Conservation (phyloP, 1,139 yeast species). For the Pichiaceae sp. region DNA sequence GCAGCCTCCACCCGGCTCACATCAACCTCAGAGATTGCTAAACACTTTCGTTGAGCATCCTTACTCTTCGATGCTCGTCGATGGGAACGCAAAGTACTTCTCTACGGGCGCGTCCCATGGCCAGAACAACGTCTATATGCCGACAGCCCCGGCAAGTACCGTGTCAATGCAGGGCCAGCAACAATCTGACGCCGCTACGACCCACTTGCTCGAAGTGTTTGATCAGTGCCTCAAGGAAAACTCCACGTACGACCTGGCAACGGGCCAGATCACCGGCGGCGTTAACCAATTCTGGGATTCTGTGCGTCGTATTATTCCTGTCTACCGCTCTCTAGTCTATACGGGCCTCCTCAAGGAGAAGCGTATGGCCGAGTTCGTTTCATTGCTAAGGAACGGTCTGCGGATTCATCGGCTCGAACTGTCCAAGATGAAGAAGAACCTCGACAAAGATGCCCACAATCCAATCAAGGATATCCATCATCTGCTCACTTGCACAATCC, state of each 20-base stretch:
- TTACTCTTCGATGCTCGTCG: background rate
- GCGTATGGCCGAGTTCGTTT: conserved; percentile 36
- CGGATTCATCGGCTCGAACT: conserved; percentile 42
- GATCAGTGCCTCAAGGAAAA: conserved; percentile 38
- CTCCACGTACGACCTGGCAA: conserved; percentile 25
- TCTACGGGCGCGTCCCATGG: background rate
- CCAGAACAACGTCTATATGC: conserved; percentile 1
- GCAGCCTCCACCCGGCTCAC: conserved; percentile 9
- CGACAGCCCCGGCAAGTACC: conserved; percentile 1
- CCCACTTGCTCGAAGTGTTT: conserved; percentile 18
- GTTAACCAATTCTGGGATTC: conserved; percentile 35
- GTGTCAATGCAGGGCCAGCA: conserved; percentile 3
- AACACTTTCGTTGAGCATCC: conserved; percentile 12
- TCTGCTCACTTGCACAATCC: conserved; percentile 35
- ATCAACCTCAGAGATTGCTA: conserved; percentile 11
- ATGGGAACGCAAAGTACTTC: conserved; percentile 1
- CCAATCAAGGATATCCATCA: conserved; percentile 41
- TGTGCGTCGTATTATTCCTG: conserved; percentile 35
- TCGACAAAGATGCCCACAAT: conserved; percentile 46
- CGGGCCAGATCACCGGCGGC: conserved; percentile 23
- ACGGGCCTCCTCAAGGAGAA: conserved; percentile 34
- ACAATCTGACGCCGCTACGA: background rate
- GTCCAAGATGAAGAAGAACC: conserved; percentile 40
- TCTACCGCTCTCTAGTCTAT: conserved; percentile 34
- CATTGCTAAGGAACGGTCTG: conserved; percentile 39